A percentile compares a stretch with the other conserved stretches of the same genome.
phyloP scores from a whole-genome alignment of 2,329 filamentous ascomycete genomes.

The Penicillium digitatum region DNA sequence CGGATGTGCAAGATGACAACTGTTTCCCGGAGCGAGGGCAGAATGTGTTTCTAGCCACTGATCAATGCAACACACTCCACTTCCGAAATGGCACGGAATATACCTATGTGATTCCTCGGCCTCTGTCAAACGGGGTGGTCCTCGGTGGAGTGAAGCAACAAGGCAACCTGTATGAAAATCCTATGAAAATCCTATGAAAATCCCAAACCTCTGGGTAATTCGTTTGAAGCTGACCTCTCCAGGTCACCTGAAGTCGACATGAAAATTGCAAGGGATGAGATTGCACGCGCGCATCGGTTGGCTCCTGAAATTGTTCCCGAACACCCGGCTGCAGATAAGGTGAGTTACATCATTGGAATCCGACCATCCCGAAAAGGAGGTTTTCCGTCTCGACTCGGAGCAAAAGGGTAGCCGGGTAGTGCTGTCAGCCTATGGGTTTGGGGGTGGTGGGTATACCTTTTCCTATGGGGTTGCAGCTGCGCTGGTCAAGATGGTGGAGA shows the following conservation, averaged over 20 bases:
- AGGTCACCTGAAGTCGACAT: conserved; percentile 37
- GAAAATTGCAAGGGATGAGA: conserved; percentile 38
- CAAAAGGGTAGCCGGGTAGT: conserved; percentile 24
- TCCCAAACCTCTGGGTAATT: not conserved
- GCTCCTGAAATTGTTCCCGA: conserved; percentile 36
- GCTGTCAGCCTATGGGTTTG: conserved; percentile 39
- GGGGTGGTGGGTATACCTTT: conserved; percentile 39
- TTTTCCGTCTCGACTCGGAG: conserved; percentile 36
- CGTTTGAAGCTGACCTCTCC: conserved; percentile 3
- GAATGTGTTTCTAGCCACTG: conserved; percentile 36
- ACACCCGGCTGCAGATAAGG: conserved; percentile 24
- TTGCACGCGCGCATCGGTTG: conserved; percentile 38
- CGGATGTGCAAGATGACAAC: conserved; percentile 34
- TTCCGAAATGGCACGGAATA: conserved; percentile 39
- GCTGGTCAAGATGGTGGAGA: conserved; percentile 35
- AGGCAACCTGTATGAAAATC: conserved; percentile 27
- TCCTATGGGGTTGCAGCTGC: conserved; percentile 38
- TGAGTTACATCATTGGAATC: conserved; percentile 38
- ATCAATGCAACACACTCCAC: conserved; percentile 31
- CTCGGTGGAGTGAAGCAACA: conserved; percentile 37
- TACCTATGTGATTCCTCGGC: conserved; percentile 39
- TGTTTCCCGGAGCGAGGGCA: conserved; percentile 39
- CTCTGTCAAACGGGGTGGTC: conserved; percentile 32
- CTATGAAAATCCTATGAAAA: too few species aligned
- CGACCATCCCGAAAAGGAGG: conserved; percentile 35